These are phyloP conservation scores for Amoeboaphelidium protococcarum DNA, from an alignment of 371 early-diverging fungal genomes.

Conservation along the genomic window DNA sequence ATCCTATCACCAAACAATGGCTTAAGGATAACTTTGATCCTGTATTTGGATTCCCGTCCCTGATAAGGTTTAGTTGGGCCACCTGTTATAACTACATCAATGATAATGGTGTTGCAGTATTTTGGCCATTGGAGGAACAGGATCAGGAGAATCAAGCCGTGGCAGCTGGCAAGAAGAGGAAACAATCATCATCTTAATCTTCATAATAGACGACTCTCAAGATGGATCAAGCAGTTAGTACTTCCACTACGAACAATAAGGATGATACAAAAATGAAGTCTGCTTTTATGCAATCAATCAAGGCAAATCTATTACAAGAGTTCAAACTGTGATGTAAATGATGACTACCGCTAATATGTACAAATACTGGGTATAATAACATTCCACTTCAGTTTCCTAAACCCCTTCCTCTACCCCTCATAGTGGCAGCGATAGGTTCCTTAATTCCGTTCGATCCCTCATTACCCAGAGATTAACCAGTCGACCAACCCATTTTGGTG, in stretches of 20 bases:
- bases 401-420: not conserved
- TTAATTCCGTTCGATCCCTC: not conserved
- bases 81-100: constrained; percentile 53
- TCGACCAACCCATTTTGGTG: not conserved
- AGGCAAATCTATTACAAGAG: not conserved
- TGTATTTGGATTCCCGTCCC: constrained; percentile 74
- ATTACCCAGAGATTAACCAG: not conserved
- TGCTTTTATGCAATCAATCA: no score
- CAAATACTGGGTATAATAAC: not conserved
- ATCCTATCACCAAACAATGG: constrained; percentile 84
- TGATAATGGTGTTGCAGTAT: constrained; percentile 11
- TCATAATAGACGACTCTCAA: no score
- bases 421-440: not conserved
- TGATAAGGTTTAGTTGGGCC: constrained; percentile 89
- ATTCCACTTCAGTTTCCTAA: not conserved
- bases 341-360: not conserved
- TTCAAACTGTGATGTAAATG: not conserved
- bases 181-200: not conserved
- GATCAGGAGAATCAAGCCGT: not conserved
- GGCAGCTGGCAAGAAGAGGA: not conserved
- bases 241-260: no score
- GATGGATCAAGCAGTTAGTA: no score
- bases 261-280: no score
- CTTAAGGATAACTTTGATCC: constrained; percentile 44
- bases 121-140: constrained; percentile 6